Percentiles rank a stretch among this genome's conserved stretches.
Conservation (phyloP, 768 basidiomycete species). For the Omphalotus guepiniiformis region DNA sequence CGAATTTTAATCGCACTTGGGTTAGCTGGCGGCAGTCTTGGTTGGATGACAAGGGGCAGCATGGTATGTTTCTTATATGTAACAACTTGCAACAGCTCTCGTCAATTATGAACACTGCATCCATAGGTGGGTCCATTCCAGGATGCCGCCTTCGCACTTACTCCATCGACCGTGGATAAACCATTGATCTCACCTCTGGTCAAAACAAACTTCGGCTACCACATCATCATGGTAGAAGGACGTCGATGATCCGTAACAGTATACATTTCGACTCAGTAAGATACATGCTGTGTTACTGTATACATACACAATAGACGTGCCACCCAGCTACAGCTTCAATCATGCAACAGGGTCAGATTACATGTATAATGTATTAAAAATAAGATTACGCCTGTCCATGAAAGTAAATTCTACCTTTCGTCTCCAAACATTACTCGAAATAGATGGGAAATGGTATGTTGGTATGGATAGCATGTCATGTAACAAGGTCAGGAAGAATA, state of each 20-base stretch:
- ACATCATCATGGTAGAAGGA: slow-evolving; percentile 90
- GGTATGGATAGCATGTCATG: too few species aligned
- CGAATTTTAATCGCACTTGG: neutral
- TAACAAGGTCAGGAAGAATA: neutral
- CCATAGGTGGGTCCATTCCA: slow-evolving; percentile 61
- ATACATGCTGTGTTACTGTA: too few species aligned
- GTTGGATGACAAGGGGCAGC: slow-evolving; percentile 83
- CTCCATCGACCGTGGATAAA: slow-evolving; percentile 78
- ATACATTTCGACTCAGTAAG: too few species aligned
- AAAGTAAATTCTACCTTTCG: too few species aligned
- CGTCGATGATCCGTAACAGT: slow-evolving; percentile 41
- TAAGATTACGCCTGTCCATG: too few species aligned
- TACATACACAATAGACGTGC: too few species aligned
- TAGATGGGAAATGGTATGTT: too few species aligned
- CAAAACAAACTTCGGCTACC: slow-evolving; percentile 83
- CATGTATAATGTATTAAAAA: too few species aligned
- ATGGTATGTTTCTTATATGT: slow-evolving; percentile 53
- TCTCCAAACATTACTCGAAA: too few species aligned
- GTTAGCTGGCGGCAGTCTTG: slow-evolving; percentile 77
- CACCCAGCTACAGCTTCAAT: too few species aligned
- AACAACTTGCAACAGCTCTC: too few species aligned
- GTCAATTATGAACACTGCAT: neutral
- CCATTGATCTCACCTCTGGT: slow-evolving; percentile 68
- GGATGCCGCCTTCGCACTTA: slow-evolving; percentile 80
- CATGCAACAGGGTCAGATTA: too few species aligned